A percentile compares a stretch with the other conserved stretches of the same genome.
These are phyloP conservation scores for Phyllosticta paracitricarpa DNA, from an alignment of 2,329 filamentous ascomycete species.

Conservation along the genomic window DNA sequence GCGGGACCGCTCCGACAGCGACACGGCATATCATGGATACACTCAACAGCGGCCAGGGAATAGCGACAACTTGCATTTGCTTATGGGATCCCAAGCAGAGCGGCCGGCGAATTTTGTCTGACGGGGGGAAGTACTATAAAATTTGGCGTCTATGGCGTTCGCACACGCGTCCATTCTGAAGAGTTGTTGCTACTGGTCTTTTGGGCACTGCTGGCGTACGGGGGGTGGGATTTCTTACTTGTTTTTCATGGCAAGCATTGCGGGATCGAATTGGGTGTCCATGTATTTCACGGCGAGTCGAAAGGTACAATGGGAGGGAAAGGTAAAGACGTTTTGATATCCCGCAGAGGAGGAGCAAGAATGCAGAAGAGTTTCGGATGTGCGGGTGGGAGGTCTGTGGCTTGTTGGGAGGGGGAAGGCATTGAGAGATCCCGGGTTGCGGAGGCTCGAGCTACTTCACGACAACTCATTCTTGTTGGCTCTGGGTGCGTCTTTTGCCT, in stretches of 20 bases:
- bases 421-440: background rate
- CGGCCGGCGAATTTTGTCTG: background rate
- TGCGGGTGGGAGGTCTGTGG: background rate
- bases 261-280: background rate
- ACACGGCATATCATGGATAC: slow-evolving; percentile 1
- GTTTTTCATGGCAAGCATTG: background rate
- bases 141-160: background rate
- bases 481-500: background rate
- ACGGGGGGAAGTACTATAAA: background rate
- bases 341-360: background rate
- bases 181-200: background rate
- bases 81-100: background rate
- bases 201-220: background rate
- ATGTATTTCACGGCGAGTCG: background rate
- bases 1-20: slow-evolving; percentile 2
- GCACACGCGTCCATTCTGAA: background rate
- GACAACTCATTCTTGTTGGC: background rate
- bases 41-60: background rate
- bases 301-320: background rate
- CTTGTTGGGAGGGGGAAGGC: background rate
- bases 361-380: too few relatives aligned
- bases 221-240: background rate
- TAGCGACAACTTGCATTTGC: background rate
- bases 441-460: background rate
- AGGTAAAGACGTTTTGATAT: background rate